Conservation (phyloP, 2,329 filamentous ascomycete species). For the Hypomyces rosellus region DNA sequence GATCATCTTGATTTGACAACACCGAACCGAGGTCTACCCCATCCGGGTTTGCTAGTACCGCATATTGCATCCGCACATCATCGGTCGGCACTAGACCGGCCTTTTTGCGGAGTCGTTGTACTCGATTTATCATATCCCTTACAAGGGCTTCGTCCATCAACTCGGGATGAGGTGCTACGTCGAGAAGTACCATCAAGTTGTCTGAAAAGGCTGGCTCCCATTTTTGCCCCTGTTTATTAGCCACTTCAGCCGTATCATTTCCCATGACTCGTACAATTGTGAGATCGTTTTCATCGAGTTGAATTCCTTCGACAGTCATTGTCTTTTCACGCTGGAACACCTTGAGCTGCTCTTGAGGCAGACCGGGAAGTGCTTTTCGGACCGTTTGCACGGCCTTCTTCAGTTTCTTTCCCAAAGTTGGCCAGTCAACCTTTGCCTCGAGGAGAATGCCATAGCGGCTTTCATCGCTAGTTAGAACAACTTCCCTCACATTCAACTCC, state of each 20-base stretch:
- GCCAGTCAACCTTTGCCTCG: conserved; percentile 74
- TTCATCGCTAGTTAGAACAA: conserved; percentile 76
- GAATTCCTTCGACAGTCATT: conserved; percentile 73
- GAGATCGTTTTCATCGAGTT: conserved; percentile 68
- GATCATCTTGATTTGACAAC: conserved; percentile 46
- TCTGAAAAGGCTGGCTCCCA: conserved; percentile 19
- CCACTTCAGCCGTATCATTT: neutral
- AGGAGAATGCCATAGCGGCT: conserved; percentile 54
- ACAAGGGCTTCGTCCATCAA: conserved; percentile 72
- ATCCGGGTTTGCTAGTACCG: conserved; percentile 68
- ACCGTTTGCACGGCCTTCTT: conserved; percentile 84
- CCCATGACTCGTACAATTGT: conserved; percentile 20
- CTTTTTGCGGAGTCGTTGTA: conserved; percentile 83
- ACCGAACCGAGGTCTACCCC: conserved; percentile 59
- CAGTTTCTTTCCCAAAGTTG: conserved; percentile 82
- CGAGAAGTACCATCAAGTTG: too few relatives aligned
- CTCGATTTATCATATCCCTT: conserved; percentile 77
- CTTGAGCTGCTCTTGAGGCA: conserved; percentile 71
- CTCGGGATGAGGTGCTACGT: conserved; percentile 56
- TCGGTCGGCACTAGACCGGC: conserved; percentile 78
- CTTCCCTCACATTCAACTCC: conserved; percentile 75
- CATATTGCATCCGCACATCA: conserved; percentile 84
- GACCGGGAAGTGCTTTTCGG: conserved; percentile 70
- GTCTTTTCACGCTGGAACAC: conserved; percentile 61
- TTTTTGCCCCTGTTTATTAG: neutral